Base-by-base conservation (phyloP, 805 yeast species). In the Lipomyces yamadae region DNA sequence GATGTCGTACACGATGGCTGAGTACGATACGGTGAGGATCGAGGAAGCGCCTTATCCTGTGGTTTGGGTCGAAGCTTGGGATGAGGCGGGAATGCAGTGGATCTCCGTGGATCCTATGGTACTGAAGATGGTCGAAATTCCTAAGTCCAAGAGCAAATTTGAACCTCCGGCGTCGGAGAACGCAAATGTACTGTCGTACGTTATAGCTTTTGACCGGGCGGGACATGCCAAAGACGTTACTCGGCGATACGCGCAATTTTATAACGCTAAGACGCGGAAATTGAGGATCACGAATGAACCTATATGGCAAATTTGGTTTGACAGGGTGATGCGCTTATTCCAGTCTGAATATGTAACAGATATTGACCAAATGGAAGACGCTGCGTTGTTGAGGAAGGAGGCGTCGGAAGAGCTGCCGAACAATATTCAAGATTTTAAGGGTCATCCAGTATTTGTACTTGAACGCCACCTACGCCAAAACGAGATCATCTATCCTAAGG, bases 41-140 rank as follows among this genome's bases (percentile, higher is more conserved):
- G 67, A 62, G 30, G 72, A 69, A 32, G 56, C 72, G 30, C 64
- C 68, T 7, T 88, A 81, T 73, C 98, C 98, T 0, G 82, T 92
- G 0, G 92, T 88, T 74, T 95, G 99, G 99, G 87, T 87, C 30
- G 99, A 95, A 76, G 97, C 90, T 0, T 94, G 97, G 97, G 93
- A 94, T 75, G 83, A 84, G 60, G 85, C 83, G 65, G 78, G 86
- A 4, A 83, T 86, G 66, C 84, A 82, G 60, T 94, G 97, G 96
- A 83, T 92, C n/a, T 85, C 96, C 1, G 82, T 92, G 1, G 99
- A 95, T 73, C 95, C 98, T 0, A 79, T 88, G 0, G 87, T 88
- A 35, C 83, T 88, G 64, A 77, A 84, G 64, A 77, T 83, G 7
- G 85, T 91, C 52, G 96, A 91, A 76, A 80, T 84, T 42, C 83